Conservation (phyloP, 2,329 filamentous ascomycete genomes). For the Alternaria incomplexa region DNA sequence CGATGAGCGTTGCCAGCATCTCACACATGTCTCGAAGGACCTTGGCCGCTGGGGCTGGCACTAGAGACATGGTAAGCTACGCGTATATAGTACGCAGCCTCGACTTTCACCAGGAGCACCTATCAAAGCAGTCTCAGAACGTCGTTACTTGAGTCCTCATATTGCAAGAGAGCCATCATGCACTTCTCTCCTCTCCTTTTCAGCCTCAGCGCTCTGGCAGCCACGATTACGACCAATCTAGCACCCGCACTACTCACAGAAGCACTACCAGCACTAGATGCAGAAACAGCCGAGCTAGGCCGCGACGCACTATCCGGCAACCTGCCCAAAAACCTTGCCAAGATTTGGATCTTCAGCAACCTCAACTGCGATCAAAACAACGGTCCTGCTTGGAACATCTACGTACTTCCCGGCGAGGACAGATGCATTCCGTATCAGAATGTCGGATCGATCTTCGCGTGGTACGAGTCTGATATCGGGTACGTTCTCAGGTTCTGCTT, state of each 20-base stretch:
- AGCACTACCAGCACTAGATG: neutral
- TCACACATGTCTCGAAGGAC: neutral
- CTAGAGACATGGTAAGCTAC: neutral
- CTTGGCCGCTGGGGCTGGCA: neutral
- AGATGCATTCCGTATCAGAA: neutral
- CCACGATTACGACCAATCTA: neutral
- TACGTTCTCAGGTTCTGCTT: neutral
- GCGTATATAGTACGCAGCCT: neutral
- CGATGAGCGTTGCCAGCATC: neutral
- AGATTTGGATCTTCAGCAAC: neutral
- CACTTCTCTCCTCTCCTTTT: neutral
- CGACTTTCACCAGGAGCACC: neutral
- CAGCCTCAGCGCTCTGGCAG: neutral
- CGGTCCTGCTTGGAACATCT: neutral
- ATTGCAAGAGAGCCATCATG: neutral
- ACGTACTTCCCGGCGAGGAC: neutral
- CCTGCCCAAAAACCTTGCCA: slow-evolving; percentile 3
- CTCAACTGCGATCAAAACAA: neutral
- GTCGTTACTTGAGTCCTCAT: neutral
- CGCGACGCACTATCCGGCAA: neutral
- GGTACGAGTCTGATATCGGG: slow-evolving; percentile 4
- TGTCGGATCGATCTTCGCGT: neutral
- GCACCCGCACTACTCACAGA: neutral
- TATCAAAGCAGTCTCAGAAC: neutral
- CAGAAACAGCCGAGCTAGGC: neutral